phyloP scores from a whole-genome alignment of 345 rosid species.

The Dipteronia sinensis region DNA sequence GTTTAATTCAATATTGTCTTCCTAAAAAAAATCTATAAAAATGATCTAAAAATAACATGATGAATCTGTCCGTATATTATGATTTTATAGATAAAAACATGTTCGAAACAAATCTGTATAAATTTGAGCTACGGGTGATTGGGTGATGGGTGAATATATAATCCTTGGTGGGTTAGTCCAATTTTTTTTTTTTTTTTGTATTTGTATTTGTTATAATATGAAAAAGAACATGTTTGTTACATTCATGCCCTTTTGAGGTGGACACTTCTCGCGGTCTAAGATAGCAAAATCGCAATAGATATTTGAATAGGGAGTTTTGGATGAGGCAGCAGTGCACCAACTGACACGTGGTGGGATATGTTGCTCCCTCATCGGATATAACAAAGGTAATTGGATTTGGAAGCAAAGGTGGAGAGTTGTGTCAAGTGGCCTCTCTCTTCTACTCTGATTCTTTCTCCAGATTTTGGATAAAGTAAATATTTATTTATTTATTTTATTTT shows the following conservation, averaged over 20 bases:
- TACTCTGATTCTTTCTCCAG: conserved; percentile 19
- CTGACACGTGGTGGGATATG: conserved; percentile 29
- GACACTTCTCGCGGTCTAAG: background rate
- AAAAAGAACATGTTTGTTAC: too few species aligned
- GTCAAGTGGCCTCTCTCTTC: conserved; percentile 8
- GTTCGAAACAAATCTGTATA: too few species aligned
- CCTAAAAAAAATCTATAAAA: too few species aligned
- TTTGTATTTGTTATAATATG: too few species aligned
- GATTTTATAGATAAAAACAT: too few species aligned
- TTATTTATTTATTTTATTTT: background rate
- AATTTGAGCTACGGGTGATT: too few species aligned
- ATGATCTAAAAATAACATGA: too few species aligned
- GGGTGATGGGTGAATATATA: too few species aligned
- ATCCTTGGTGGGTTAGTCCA: too few species aligned
- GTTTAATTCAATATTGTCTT: too few species aligned
- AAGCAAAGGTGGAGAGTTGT: conserved; percentile 29
- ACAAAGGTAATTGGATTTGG: conserved; percentile 18
- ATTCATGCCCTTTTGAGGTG: background rate
- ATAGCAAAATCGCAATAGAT: background rate
- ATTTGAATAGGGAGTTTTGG: background rate
- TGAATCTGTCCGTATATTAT: too few species aligned
- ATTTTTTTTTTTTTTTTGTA: too few species aligned
- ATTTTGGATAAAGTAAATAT: conserved; percentile 15
- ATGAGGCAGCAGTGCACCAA: conserved; percentile 9
- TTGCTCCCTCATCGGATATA: background rate